A percentile compares a stretch with the other conserved stretches of the same genome.
Conservation (phyloP, 345 rosid species). For the Orychophragmus violaceus region DNA sequence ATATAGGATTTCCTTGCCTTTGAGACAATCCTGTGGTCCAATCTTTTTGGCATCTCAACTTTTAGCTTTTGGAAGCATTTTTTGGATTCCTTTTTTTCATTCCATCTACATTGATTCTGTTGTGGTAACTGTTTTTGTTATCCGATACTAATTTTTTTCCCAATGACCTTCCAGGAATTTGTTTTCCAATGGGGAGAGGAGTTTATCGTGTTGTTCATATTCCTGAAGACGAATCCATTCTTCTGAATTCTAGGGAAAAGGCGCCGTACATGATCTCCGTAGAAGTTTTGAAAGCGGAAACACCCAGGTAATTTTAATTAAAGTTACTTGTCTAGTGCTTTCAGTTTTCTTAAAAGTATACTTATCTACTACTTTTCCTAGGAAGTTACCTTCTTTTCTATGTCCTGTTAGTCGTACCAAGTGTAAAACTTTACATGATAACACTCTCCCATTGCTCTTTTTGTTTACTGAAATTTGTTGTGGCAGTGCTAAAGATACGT, state of each 20-base stretch:
- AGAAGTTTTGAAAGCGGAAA: conserved; percentile 87
- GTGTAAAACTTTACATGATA: neutral
- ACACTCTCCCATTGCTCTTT: conserved; percentile 14
- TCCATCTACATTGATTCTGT: neutral
- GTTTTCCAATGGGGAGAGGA: conserved; percentile 99
- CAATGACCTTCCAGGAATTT: conserved; percentile 58
- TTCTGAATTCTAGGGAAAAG: conserved; percentile 97
- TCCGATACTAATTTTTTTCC: neutral
- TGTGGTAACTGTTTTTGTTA: neutral
- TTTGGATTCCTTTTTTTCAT: neutral
- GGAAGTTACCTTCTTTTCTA: neutral
- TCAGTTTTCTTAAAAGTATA: neutral
- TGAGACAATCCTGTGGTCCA: neutral
- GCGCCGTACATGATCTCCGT: conserved; percentile 91
- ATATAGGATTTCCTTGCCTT: neutral
- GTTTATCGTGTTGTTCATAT: conserved; percentile 90
- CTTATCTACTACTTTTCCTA: neutral
- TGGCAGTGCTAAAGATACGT: conserved; percentile 65
- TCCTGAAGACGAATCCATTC: conserved; percentile 97
- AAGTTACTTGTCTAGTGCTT: too few relatives aligned
- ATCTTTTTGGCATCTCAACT: conserved; percentile 11
- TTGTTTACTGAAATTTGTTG: conserved; percentile 23
- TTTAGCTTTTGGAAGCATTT: neutral
- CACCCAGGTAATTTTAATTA: conserved; percentile 52
- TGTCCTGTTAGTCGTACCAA: neutral